Percentiles rank a stretch among this genome's conserved stretches.
These are phyloP conservation scores for Clavariopsis aquatica DNA, from an alignment of 495 filamentous ascomycete species.

Conservation along the genomic window DNA sequence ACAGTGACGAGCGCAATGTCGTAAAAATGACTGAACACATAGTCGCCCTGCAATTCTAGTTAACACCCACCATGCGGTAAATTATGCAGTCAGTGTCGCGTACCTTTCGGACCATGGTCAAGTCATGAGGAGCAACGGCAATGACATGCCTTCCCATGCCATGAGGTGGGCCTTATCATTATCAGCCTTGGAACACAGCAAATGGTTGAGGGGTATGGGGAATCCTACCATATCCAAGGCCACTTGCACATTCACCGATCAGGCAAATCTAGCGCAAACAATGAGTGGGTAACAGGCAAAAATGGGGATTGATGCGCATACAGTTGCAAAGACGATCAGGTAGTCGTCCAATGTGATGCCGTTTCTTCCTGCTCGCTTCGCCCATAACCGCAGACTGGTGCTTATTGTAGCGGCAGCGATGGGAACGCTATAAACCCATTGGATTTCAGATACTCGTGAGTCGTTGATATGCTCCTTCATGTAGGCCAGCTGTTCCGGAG, in stretches of 20 bases:
- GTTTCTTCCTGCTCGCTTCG: slow-evolving; percentile 31
- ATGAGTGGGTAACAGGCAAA: not conserved
- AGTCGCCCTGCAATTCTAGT: slow-evolving; percentile 24
- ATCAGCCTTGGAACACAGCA: slow-evolving; percentile 5
- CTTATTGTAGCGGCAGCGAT: slow-evolving; percentile 18
- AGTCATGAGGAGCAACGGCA: slow-evolving; percentile 18
- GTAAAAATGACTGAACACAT: slow-evolving; percentile 39
- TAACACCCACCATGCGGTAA: not conserved
- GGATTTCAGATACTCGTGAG: slow-evolving; percentile 23
- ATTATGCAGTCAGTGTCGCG: not conserved
- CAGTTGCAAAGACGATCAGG: slow-evolving; percentile 32
- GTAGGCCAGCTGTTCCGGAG: slow-evolving; percentile 35
- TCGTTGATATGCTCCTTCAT: slow-evolving; percentile 35
- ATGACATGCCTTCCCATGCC: slow-evolving; percentile 36
- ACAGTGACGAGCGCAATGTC: slow-evolving; percentile 34
- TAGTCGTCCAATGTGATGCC: slow-evolving; percentile 37
- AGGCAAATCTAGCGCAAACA: slow-evolving; percentile 27
- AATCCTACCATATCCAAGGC: slow-evolving; percentile 33
- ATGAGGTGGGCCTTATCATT: slow-evolving; percentile 30
- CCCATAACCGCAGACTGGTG: slow-evolving; percentile 26
- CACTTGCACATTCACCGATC: slow-evolving; percentile 30
- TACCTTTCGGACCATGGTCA: slow-evolving; percentile 32
- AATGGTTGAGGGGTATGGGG: not conserved
- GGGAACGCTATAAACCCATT: slow-evolving; percentile 30
- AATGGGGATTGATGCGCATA: slow-evolving; percentile 16